Percentiles rank a stretch among this genome's conserved stretches.
Evolutionary conservation across 371 early-diverging fungal species (phyloP).

Genomic region (Apophysomyces elegans): DNA sequence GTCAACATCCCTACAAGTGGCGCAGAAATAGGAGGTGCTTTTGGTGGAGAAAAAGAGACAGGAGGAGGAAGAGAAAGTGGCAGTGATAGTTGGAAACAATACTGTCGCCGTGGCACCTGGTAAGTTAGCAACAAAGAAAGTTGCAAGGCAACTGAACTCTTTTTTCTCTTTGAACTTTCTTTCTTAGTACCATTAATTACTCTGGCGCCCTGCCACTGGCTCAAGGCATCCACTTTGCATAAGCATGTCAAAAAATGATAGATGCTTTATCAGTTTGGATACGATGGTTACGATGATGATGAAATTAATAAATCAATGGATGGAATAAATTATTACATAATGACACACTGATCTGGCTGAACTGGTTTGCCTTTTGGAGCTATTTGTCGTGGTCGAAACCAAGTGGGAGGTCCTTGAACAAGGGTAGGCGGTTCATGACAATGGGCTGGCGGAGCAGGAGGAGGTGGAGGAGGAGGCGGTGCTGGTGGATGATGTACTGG

Average conservation of each 20-base stretch:
- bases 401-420: slow-evolving; percentile 12
- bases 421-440: background rate
- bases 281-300: too few relatives aligned
- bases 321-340: background rate
- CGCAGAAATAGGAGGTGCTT: slow-evolving; percentile 98
- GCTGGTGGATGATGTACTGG: background rate
- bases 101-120: slow-evolving; percentile 73
- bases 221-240: slow-evolving; percentile 98
- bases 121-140: slow-evolving; percentile 23
- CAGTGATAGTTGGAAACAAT: slow-evolving; percentile 95
- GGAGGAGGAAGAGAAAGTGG: slow-evolving; percentile 97
- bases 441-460: slow-evolving; percentile 11
- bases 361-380: slow-evolving; percentile 9
- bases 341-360: background rate
- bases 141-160: slow-evolving; percentile 13
- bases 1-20: slow-evolving; percentile 98
- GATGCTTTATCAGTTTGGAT: too few relatives aligned
- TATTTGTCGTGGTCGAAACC: slow-evolving; percentile 9
- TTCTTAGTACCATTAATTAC: slow-evolving; percentile 84
- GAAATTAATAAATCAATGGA: too few relatives aligned
- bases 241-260: slow-evolving; percentile 17
- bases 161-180: background rate
- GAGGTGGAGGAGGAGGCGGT: slow-evolving; percentile 8
- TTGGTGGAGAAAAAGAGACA: slow-evolving; percentile 98
- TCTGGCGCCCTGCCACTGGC: slow-evolving; percentile 91